Conservation (phyloP, 1,284 basidiomycete genomes). For the Pseudomicrostroma phylloplanum region DNA sequence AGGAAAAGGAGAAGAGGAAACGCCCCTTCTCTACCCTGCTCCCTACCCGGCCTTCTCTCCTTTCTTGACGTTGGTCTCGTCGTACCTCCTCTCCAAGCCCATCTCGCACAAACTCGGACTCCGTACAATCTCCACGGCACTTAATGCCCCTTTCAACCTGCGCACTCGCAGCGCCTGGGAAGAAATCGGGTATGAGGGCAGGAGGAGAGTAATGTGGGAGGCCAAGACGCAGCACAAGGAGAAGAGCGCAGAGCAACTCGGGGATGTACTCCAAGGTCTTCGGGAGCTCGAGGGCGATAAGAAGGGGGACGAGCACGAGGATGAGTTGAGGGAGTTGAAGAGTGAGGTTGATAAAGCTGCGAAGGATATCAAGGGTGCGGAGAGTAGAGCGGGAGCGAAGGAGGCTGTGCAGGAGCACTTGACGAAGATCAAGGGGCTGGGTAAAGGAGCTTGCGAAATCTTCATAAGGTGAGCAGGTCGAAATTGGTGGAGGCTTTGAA, state of each 20-base stretch:
- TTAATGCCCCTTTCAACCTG: conserved; percentile 27
- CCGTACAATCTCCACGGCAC: conserved; percentile 25
- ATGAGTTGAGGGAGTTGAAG: conserved; percentile 9
- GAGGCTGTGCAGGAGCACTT: background rate
- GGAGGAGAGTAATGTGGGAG: conserved; percentile 27
- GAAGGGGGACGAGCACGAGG: conserved; percentile 12
- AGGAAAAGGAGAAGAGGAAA: too few species aligned
- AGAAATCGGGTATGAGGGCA: conserved; percentile 25
- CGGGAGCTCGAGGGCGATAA: conserved; percentile 10
- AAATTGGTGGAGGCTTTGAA: too few species aligned
- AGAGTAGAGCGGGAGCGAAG: background rate
- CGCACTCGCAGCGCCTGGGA: conserved; percentile 19
- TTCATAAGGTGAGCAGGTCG: conserved; percentile 17
- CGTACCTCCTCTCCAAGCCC: conserved; percentile 29
- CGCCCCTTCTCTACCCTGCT: conserved; percentile 15
- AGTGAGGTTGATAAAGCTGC: conserved; percentile 17
- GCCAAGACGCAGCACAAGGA: conserved; percentile 36
- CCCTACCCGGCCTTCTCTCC: conserved; percentile 22
- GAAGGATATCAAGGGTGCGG: conserved; percentile 7
- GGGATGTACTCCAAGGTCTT: conserved; percentile 24
- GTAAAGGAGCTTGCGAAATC: conserved; percentile 25
- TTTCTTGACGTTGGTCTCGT: conserved; percentile 27
- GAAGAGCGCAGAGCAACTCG: conserved; percentile 31
- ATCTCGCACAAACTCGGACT: conserved; percentile 28
- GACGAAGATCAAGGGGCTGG: conserved; percentile 23